Base-by-base conservation (phyloP, 192 early-diverging fungal genomes). In the Backusella morwellensis region DNA sequence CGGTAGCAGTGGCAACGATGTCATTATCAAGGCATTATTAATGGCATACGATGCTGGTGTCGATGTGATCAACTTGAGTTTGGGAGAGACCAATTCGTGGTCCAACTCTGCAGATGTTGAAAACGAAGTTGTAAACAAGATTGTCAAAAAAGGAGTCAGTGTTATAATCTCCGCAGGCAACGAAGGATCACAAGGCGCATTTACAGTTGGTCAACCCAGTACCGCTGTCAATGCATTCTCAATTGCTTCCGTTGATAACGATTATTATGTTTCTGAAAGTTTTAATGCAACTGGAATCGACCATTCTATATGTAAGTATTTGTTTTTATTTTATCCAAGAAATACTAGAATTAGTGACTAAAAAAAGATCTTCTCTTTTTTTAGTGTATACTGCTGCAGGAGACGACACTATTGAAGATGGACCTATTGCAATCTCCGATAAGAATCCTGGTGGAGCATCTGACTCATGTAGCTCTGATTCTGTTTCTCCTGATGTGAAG, bases 51-150 rank as follows among this genome's bases (percentile, higher is more conserved):
- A 77, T 1, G 95, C 93, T 23, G 85, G 77, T 26, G 42, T 68
- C 79, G 90, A 98, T 77, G 78, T 98, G 56, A 91, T 98, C 80
- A 94, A 91, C 84, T 84, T 97, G 78, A 93, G 91, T 70, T 81
- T 97, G 73, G 96, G 95, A 73, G 93, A 89, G 15, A 85, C 85
- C 17, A 82, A 81, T 77, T 85, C 85, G 26, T 90, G 86, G 88
- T 81, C 81, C 54, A 91, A 72, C 7, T 32, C 70, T 32, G 40
- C 91, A 38, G 83, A 86, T 35, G 85, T 91, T 42, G 78, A 88
- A 35, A 81, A 88, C 6, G 81, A 86, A 17, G 88, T 93, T 4
- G 90, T 90, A 36, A 83, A 88, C 11, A 74, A 74, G 9, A 80
- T 93, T 56, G 68, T 84, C 7, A 44, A 54, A 35, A 78, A 77